Evolutionary conservation across 768 basidiomycete species (phyloP).

Genomic region (Pholiota microspora): DNA sequence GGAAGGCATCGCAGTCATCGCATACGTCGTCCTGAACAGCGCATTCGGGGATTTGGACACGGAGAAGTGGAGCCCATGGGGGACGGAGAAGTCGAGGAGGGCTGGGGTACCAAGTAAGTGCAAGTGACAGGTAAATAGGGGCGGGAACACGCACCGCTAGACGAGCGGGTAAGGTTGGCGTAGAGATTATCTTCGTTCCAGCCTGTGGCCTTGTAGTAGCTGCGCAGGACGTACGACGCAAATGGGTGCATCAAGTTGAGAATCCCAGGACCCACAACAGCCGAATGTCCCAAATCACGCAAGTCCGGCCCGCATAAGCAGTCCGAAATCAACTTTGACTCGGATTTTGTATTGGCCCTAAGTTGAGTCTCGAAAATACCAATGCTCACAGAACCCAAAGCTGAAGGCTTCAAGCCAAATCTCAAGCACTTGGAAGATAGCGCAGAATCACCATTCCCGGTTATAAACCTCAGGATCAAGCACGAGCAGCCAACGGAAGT

Average conservation of each 20-base stretch:
- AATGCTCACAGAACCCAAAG: too few species aligned
- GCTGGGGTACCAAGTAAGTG: slow-evolving; percentile 43
- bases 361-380: too few species aligned
- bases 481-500: too few species aligned
- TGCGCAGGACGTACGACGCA: slow-evolving; percentile 82
- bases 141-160: slow-evolving; percentile 56
- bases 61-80: slow-evolving; percentile 73
- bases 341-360: too few species aligned
- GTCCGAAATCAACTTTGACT: too few species aligned
- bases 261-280: too few species aligned
- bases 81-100: slow-evolving; percentile 89
- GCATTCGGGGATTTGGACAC: slow-evolving; percentile 88
- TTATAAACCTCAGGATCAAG: too few species aligned
- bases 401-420: too few species aligned
- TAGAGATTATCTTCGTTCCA: slow-evolving; percentile 98
- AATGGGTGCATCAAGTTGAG: slow-evolving; percentile 89
- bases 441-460: too few species aligned
- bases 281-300: too few species aligned
- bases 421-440: too few species aligned
- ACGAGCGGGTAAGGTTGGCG: slow-evolving; percentile 85
- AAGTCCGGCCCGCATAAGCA: too few species aligned
- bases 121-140: not conserved
- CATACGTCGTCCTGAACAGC: slow-evolving; percentile 86
- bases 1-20: slow-evolving; percentile 90
- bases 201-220: slow-evolving; percentile 88